A percentile compares a stretch with the other conserved stretches of the same genome.
Conservation (phyloP, 345 rosid genomes). For the Atalantia buxifolia region DNA sequence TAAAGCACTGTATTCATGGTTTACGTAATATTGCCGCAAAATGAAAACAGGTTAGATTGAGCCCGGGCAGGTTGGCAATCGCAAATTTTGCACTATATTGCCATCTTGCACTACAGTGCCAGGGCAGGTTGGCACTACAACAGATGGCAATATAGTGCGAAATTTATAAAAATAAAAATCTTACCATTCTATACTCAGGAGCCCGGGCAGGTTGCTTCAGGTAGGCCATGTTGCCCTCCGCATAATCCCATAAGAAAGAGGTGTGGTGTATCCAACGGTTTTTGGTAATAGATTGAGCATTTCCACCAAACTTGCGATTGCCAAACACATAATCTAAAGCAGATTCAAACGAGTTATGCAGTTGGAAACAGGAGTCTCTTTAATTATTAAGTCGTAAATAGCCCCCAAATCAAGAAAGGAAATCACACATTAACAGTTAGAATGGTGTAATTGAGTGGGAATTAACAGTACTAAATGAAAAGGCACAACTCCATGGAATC, state of each 20-base stretch:
- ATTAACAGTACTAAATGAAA: background rate
- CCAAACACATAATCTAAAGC: constrained; percentile 78
- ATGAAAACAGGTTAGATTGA: too few relatives aligned
- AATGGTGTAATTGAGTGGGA: background rate
- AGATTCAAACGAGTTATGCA: background rate
- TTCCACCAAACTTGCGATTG: constrained; percentile 77
- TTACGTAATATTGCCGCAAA: background rate
- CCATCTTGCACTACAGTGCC: too few relatives aligned
- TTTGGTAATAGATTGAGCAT: constrained; percentile 79
- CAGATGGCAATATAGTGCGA: background rate
- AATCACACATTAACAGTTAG: background rate
- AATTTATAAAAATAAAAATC: background rate
- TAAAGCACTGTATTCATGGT: background rate
- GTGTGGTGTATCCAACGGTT: constrained; percentile 86
- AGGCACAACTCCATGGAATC: background rate
- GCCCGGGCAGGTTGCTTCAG: constrained; percentile 63
- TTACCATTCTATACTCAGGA: constrained; percentile 66
- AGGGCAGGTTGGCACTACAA: too few relatives aligned
- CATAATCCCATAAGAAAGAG: constrained; percentile 80
- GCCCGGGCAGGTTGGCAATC: too few relatives aligned
- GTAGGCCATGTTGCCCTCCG: constrained; percentile 66
- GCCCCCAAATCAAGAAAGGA: background rate
- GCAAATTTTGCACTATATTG: too few relatives aligned
- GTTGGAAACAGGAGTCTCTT: background rate
- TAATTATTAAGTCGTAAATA: background rate